These are phyloP conservation scores for Afroboletus lepidellus DNA, from an alignment of 1,284 basidiomycete species.

Conservation along the genomic window DNA sequence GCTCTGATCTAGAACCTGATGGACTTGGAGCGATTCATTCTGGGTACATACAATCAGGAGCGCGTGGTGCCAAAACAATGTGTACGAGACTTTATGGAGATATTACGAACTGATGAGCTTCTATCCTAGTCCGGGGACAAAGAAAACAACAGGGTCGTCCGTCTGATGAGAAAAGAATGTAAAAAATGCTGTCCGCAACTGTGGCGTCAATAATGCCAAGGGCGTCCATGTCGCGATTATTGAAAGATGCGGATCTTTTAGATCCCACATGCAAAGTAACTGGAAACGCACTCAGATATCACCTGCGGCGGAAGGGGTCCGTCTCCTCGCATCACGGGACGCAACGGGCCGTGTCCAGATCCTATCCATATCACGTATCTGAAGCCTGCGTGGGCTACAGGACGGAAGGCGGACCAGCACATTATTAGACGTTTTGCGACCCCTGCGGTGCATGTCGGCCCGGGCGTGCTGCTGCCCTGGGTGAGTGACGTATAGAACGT, in stretches of 20 bases:
- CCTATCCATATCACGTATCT: constrained; percentile 22
- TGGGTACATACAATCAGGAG: neutral
- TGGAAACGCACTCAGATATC: constrained; percentile 24
- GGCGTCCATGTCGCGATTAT: neutral
- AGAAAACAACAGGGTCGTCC: constrained; percentile 14
- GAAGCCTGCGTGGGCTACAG: constrained; percentile 21
- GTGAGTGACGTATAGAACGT: constrained; percentile 1
- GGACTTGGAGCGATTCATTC: neutral
- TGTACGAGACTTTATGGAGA: constrained; percentile 5
- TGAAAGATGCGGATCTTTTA: constrained; percentile 9
- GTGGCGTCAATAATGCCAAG: constrained; percentile 6
- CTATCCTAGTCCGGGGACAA: constrained; percentile 4
- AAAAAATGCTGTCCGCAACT: constrained; percentile 5
- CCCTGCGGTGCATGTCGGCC: constrained; percentile 7
- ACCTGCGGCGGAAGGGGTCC: constrained; percentile 34
- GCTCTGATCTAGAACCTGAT: constrained; percentile 1
- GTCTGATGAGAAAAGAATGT: constrained; percentile 14
- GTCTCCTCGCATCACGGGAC: constrained; percentile 28
- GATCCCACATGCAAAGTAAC: constrained; percentile 12
- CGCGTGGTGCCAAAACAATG: constrained; percentile 7
- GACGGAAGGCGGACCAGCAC: constrained; percentile 16
- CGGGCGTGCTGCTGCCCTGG: constrained; percentile 1
- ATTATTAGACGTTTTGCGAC: constrained; percentile 13
- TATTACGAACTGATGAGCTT: constrained; percentile 5
- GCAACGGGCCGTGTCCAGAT: constrained; percentile 24